Evolutionary conservation across 129 eudicot species (phyloP).

Genomic region (Tanacetum coccineum): DNA sequence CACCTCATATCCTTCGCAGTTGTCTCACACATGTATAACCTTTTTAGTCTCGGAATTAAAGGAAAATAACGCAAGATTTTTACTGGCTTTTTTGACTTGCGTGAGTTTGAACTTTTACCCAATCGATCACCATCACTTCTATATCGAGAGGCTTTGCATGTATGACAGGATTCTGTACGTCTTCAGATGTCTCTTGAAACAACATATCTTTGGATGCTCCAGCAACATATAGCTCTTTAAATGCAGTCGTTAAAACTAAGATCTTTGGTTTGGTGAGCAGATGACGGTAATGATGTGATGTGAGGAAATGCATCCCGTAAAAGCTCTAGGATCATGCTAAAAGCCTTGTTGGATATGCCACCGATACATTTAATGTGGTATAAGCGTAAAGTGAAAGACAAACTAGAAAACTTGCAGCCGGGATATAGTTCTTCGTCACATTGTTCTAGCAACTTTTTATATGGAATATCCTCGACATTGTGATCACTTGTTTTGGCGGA

Average conservation of each 20-base stretch:
- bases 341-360: not conserved
- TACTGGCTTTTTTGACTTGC: not conserved
- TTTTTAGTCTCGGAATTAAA: not conserved
- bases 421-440: too few species aligned
- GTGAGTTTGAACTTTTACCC: not conserved
- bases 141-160: not conserved
- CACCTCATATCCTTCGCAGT: not conserved
- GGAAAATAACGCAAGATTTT: not conserved
- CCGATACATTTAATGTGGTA: not conserved
- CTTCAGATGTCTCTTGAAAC: too few species aligned
- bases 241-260: too few species aligned
- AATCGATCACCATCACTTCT: not conserved
- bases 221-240: too few species aligned
- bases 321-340: not conserved
- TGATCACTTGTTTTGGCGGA: too few species aligned
- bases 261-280: not conserved
- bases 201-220: too few species aligned
- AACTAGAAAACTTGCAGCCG: too few species aligned
- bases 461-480: too few species aligned
- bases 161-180: not conserved
- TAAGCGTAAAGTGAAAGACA: too few species aligned
- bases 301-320: too few species aligned
- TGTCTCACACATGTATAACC: not conserved
- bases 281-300: not conserved
- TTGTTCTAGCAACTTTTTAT: too few species aligned